Base-by-base conservation (phyloP, 2,329 filamentous ascomycete genomes). In the Penicillium sp. region DNA sequence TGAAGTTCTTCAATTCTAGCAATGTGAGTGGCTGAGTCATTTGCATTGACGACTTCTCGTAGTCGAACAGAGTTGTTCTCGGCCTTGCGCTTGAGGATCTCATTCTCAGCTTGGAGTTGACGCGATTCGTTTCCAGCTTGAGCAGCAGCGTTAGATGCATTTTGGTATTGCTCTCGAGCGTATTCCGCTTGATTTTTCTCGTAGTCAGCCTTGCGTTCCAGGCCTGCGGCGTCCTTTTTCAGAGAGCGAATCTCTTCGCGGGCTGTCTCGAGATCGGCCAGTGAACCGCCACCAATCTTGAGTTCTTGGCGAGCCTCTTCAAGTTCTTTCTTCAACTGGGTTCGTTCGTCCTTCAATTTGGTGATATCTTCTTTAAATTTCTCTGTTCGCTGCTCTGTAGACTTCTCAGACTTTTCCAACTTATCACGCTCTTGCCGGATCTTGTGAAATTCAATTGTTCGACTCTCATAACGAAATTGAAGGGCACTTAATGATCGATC, bases 121-220 rank as follows among this genome's bases (percentile, higher is more conserved):
- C 70, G 71, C 33, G 66, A 60, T 59, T 80, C 74, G 44, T 67
- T 73, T 7, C 68, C 72, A 8, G 75, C 70, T 46, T 79, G 76
- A 21, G 75, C 76, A 1, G 77, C 78, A 9, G 70, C 70, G 6
- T 67, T 77, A 7, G 78, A 80, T 11, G 77, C 78, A 29, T 72
- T 76, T 58, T 80, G 78, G 52, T 80, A 80, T 62, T 79, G 77
- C 56, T 74, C 69, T 39, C 77, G 73, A 6, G 73, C 77, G 57
- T 79, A 80, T 47, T 79, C 78, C 8, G 76, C 71, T 57, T 79
- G 77, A 10, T 74, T 75, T 44, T 68, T 70, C 48, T 75, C 76
- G 50, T 74, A 77, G 11, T 78, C 73, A 2, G 75, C 68, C 47
- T 72, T 75, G 44, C 70, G 70, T 54, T 75, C 68, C 16, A 78